Evolutionary conservation across 2,329 filamentous ascomycete genomes (phyloP), one percentile per base, ranked within the genome.

Genomic region (Emergomyces pasteurianus): DNA sequence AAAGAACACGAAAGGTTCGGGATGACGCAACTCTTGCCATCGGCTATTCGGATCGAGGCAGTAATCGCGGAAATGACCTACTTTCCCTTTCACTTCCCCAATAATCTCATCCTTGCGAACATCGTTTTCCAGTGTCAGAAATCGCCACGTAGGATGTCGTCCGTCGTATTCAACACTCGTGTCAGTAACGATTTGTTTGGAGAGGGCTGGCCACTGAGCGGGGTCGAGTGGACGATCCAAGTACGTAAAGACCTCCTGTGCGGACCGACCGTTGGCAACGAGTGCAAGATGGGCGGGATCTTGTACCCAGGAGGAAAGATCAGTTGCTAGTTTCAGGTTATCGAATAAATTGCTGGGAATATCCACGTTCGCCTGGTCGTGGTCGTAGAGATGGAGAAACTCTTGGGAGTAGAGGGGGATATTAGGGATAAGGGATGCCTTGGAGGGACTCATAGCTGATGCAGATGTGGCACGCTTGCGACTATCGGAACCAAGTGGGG

Each of bases 1-100:
- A 74, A 97, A 92, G 71, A 92, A 90, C 28, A 92, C 88, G 67
- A 91, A 91, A 0, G 89, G 89, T 60, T 79, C 77, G 1, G 79
- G 78, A 64, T 80, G 79, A 40, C 74, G 73, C 12, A 89, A 74
- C 58, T 88, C 86, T 40, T 81, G 76, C 86, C 86, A 91, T 9
- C 85, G 79, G 66, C 88, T 90, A 36, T 80, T 79, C 0, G 81
- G 77, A 59, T 88, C 81, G 12, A 81, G 78, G 65, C 85, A 89
- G 66, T 91, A 91, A 62, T 87, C 82, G 56, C 85, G 85, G 66
- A 91, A 85, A 64, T 88, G 84, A 2, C 87, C 87, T 55, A 92
- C 84, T 66, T 86, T 82, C 28, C 88, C 88, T 67, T 90, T 92
- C 53, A 97, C 81, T 73, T 97, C 84, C 36, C 84, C 85, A 59